Conservation (phyloP, 1,139 yeast genomes). For the Yamadazyma diospyri region DNA sequence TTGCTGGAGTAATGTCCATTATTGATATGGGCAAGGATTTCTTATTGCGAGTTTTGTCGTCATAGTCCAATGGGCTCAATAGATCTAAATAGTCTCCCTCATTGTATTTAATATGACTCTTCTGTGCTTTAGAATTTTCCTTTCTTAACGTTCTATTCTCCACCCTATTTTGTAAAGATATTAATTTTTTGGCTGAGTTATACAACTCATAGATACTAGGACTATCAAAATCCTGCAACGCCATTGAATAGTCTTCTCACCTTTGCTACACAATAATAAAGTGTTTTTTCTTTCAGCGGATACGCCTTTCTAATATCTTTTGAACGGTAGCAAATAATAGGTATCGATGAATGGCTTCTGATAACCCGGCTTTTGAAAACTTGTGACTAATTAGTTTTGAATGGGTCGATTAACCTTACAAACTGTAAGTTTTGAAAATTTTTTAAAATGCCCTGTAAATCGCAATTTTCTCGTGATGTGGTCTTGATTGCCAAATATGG, state of each 20-base stretch:
- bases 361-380: too few relatives aligned
- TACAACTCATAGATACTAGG: conserved; percentile 45
- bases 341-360: too few relatives aligned
- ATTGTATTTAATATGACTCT: conserved; percentile 12
- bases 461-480: conserved; percentile 7
- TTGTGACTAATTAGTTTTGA: too few relatives aligned
- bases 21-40: conserved; percentile 9
- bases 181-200: conserved; percentile 40
- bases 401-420: too few relatives aligned
- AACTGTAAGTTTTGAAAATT: conserved; percentile 4
- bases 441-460: conserved; percentile 5
- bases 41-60: conserved; percentile 7
- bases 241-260: too few relatives aligned
- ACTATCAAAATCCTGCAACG: conserved; percentile 14
- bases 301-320: neutral
- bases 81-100: conserved; percentile 25
- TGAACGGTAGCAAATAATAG: too few relatives aligned
- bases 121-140: conserved; percentile 26
- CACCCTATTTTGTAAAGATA: conserved; percentile 39
- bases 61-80: conserved; percentile 35
- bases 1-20: conserved; percentile 26
- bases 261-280: too few relatives aligned
- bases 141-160: conserved; percentile 41
- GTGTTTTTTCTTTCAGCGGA: neutral
- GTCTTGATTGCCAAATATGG: neutral